Conservation (phyloP, 1,139 yeast genomes). For the Kodamaea fungicola region DNA sequence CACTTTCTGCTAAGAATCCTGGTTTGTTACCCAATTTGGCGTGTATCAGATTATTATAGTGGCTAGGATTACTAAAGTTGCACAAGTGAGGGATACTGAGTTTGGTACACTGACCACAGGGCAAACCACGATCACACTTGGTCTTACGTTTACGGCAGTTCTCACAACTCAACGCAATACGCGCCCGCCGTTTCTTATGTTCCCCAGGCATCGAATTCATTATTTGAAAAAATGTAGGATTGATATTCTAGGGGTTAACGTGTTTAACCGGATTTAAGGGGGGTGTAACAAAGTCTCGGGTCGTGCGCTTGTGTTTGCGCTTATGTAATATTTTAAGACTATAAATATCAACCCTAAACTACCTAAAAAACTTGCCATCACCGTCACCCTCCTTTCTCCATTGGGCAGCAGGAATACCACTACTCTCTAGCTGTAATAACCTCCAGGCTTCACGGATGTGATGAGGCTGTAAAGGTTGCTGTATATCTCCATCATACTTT, state of each 20-base stretch:
- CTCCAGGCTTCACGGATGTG: conserved; percentile 91
- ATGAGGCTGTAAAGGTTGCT: conserved; percentile 72
- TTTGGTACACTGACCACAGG: conserved; percentile 12
- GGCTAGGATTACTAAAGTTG: conserved; percentile 12
- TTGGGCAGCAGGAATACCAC: conserved; percentile 56
- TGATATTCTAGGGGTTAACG: neutral
- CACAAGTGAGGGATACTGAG: conserved; percentile 12
- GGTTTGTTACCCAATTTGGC: neutral
- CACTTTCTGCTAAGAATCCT: neutral
- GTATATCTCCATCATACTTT: conserved; percentile 39
- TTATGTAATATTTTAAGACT: too few species aligned
- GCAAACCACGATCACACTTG: conserved; percentile 13
- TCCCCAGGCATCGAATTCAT: conserved; percentile 3
- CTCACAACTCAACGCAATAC: conserved; percentile 22
- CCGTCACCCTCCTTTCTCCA: conserved; percentile 78
- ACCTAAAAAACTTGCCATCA: conserved; percentile 66
- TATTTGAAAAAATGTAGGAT: too few species aligned
- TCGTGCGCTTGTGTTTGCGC: too few species aligned
- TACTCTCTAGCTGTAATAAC: conserved; percentile 60
- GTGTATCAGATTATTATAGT: conserved; percentile 7
- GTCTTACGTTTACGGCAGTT: conserved; percentile 15
- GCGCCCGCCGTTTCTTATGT: conserved; percentile 13
- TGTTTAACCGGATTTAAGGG: neutral
- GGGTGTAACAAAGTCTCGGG: neutral
- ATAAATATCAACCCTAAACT: conserved; percentile 1